phyloP scores from a whole-genome alignment of 2,329 filamentous ascomycete genomes.

The Xylaria sp. region DNA sequence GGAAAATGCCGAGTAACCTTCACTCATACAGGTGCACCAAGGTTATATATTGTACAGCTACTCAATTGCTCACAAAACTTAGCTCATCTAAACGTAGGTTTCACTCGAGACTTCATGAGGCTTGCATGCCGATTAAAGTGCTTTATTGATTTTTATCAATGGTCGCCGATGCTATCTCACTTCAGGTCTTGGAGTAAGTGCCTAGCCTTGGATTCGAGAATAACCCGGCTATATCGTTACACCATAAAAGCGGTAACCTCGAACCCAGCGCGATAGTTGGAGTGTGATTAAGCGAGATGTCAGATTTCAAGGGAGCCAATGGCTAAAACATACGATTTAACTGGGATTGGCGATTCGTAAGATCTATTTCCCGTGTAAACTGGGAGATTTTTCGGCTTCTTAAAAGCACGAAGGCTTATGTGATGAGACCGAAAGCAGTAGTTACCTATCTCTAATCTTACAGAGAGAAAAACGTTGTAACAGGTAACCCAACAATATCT shows the following conservation, averaged over 20 bases:
- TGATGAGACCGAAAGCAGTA: not conserved
- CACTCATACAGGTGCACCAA: not conserved
- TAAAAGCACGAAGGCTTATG: not conserved
- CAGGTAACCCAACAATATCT: too few relatives aligned
- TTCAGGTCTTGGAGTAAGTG: not conserved
- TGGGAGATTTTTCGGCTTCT: not conserved
- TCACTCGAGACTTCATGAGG: not conserved
- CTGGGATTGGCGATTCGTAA: not conserved
- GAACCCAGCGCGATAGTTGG: not conserved
- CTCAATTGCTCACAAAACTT: too few relatives aligned
- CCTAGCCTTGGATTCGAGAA: not conserved
- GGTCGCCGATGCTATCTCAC: not conserved
- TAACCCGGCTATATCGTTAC: not conserved
- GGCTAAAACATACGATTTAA: not conserved
- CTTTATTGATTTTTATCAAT: not conserved
- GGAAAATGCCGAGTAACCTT: not conserved
- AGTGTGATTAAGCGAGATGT: not conserved
- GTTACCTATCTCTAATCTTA: not conserved
- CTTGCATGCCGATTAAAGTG: not conserved
- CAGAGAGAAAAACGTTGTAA: too few relatives aligned
- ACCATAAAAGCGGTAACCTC: not conserved
- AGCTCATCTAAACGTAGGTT: too few relatives aligned
- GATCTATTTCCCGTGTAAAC: not conserved
- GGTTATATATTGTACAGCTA: not conserved
- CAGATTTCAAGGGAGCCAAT: not conserved